Evolutionary conservation across 1,284 basidiomycete species (phyloP).

Genomic region (Microbotryum silenes-acaulis): DNA sequence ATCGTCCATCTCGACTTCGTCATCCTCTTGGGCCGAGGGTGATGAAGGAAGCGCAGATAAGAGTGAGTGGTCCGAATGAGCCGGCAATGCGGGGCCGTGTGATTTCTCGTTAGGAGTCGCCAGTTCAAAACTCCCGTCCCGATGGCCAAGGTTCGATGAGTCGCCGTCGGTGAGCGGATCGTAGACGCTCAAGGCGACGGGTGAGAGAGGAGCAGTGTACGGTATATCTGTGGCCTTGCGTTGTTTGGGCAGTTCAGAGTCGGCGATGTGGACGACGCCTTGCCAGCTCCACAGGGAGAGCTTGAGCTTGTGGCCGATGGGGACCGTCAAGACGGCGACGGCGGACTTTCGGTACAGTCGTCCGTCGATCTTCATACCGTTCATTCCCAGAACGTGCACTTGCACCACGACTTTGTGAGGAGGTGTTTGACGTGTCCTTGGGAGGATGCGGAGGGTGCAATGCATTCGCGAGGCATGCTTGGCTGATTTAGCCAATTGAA

Average conservation of each 20-base stretch:
- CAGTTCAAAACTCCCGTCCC: too few relatives aligned
- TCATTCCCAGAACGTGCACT: slow-evolving; percentile 23
- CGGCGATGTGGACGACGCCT: slow-evolving; percentile 5
- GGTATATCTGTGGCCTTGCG: not conserved
- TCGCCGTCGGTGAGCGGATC: too few relatives aligned
- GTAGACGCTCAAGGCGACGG: too few relatives aligned
- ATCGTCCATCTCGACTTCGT: not conserved
- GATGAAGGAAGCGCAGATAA: not conserved
- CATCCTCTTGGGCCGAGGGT: not conserved
- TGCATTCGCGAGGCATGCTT: slow-evolving; percentile 29
- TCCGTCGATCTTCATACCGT: slow-evolving; percentile 29
- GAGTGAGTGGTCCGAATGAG: not conserved
- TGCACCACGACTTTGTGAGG: slow-evolving; percentile 5
- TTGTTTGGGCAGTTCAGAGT: slow-evolving; percentile 2
- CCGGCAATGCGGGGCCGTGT: not conserved
- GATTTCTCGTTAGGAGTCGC: too few relatives aligned
- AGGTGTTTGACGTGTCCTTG: not conserved
- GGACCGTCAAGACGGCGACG: slow-evolving; percentile 4
- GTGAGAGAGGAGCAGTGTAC: too few relatives aligned
- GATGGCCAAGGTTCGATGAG: too few relatives aligned
- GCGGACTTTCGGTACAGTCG: slow-evolving; percentile 9
- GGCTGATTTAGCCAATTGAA: slow-evolving; percentile 22
- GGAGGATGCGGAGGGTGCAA: slow-evolving; percentile 16
- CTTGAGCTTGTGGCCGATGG: slow-evolving; percentile 3
- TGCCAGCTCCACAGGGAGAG: slow-evolving; percentile 27